A percentile compares a stretch with the other conserved stretches of the same genome.
Conservation (phyloP, 441 rosid species). For the Pelargonium myrrhifolium region DNA sequence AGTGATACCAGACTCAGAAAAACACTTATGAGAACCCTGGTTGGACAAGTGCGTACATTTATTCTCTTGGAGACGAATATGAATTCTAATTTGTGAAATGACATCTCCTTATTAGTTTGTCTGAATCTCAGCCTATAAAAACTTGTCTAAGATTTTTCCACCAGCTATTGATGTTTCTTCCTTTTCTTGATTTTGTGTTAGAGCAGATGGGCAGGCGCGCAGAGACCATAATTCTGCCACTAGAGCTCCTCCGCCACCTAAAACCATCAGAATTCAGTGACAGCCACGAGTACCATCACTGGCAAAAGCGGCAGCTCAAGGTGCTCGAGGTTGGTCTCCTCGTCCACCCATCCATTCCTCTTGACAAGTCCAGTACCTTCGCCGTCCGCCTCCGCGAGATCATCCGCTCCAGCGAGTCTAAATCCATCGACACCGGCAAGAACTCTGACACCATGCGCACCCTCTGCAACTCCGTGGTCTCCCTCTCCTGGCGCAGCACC, state of each 20-base stretch:
- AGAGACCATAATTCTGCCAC: constrained; percentile 79
- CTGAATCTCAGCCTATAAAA: too few relatives aligned
- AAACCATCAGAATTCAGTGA: constrained; percentile 74
- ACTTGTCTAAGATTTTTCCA: too few relatives aligned
- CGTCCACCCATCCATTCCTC: constrained; percentile 55
- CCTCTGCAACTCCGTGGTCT: constrained; percentile 56
- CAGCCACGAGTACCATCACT: constrained; percentile 57
- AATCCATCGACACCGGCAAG: constrained; percentile 55
- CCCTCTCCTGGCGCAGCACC: constrained; percentile 65
- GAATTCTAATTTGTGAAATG: too few relatives aligned
- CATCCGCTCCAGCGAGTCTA: constrained; percentile 40
- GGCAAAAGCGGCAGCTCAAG: constrained; percentile 84
- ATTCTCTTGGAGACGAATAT: too few relatives aligned
- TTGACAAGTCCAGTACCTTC: constrained; percentile 54
- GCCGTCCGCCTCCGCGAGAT: constrained; percentile 57
- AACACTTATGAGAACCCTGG: constrained; percentile 82
- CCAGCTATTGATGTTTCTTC: not conserved
- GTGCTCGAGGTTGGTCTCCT: constrained; percentile 72
- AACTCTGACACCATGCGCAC: constrained; percentile 69
- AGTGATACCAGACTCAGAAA: constrained; percentile 76
- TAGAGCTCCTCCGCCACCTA: constrained; percentile 85
- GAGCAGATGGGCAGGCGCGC: constrained; percentile 62
- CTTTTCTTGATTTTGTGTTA: not conserved
- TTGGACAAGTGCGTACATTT: constrained; percentile 86
- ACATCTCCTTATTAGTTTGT: too few relatives aligned